phyloP scores from a whole-genome alignment of 352 stramenopile genomes.

The Pythium angustatum region DNA sequence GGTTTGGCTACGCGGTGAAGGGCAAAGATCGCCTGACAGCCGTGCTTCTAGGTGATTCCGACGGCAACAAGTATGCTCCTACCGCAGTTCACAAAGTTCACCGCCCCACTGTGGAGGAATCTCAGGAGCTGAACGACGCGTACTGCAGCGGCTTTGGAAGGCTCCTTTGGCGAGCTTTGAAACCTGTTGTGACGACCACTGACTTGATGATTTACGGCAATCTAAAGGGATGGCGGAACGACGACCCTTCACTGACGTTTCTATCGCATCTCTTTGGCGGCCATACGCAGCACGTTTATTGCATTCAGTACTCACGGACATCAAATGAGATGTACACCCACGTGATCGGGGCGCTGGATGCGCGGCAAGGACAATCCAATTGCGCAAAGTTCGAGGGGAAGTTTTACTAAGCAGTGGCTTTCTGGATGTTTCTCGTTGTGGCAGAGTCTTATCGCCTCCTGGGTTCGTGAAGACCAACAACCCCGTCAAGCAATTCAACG shows the following conservation, averaged over 20 bases:
- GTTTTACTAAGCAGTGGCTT: not conserved
- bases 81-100: not conserved
- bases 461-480: not conserved
- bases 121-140: conserved; percentile 7
- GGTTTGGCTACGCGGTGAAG: conserved; percentile 3
- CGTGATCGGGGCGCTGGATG: not conserved
- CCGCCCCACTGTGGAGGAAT: not conserved
- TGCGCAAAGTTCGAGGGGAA: not conserved
- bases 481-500: not conserved
- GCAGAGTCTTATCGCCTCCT: not conserved
- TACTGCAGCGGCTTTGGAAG: conserved; percentile 1
- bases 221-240: conserved; percentile 10
- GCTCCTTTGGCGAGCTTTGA: not conserved
- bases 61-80: conserved; percentile 8
- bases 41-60: conserved; percentile 6
- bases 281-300: too few relatives aligned
- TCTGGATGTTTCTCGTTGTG: not conserved
- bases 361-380: not conserved
- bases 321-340: too few relatives aligned
- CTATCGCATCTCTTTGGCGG: conserved; percentile 7
- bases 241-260: conserved; percentile 2
- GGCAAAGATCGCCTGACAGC: conserved; percentile 3
- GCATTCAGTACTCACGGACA: too few relatives aligned
- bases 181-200: not conserved
- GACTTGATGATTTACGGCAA: conserved; percentile 1